A percentile compares a stretch with the other conserved stretches of the same genome.
These are phyloP conservation scores for Yamadazyma sp. DNA, from an alignment of 805 yeast genomes.

Conservation along the genomic window DNA sequence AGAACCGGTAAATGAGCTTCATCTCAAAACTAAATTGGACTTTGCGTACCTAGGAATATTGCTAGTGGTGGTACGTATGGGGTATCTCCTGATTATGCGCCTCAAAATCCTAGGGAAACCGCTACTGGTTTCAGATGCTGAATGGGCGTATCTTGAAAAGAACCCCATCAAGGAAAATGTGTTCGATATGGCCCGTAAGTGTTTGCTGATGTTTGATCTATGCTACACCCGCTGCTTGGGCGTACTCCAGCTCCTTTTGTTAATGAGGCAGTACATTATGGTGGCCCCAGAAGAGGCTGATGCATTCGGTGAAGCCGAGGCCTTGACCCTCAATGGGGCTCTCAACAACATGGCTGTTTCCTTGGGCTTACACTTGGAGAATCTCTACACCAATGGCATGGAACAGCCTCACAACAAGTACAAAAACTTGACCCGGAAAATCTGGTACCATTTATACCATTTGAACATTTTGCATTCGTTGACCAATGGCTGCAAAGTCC, in stretches of 20 bases:
- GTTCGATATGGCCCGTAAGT: conserved; percentile 31
- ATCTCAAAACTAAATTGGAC: conserved; percentile 30
- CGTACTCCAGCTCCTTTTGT: conserved; percentile 52
- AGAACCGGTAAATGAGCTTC: conserved; percentile 18
- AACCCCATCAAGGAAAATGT: conserved; percentile 30
- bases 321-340: conserved; percentile 49
- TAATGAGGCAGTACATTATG: conserved; percentile 50
- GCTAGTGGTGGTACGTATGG: conserved; percentile 31
- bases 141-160: conserved; percentile 23
- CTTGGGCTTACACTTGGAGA: conserved; percentile 5
- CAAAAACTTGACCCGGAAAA: conserved; percentile 4
- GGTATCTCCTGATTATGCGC: conserved; percentile 22
- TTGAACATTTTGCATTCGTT: not conserved
- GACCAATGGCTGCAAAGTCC: conserved; percentile 5
- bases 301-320: conserved; percentile 56
- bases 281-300: conserved; percentile 58
- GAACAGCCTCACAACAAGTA: conserved; percentile 3
- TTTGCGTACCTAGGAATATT: conserved; percentile 35
- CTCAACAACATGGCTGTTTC: conserved; percentile 26
- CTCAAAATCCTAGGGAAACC: not conserved
- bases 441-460: conserved; percentile 4
- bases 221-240: conserved; percentile 43
- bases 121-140: conserved; percentile 9
- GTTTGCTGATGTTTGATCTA: conserved; percentile 35
- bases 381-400: not conserved